phyloP scores from a whole-genome alignment of 371 early-diverging fungal species.

The Parasitella parasitica region DNA sequence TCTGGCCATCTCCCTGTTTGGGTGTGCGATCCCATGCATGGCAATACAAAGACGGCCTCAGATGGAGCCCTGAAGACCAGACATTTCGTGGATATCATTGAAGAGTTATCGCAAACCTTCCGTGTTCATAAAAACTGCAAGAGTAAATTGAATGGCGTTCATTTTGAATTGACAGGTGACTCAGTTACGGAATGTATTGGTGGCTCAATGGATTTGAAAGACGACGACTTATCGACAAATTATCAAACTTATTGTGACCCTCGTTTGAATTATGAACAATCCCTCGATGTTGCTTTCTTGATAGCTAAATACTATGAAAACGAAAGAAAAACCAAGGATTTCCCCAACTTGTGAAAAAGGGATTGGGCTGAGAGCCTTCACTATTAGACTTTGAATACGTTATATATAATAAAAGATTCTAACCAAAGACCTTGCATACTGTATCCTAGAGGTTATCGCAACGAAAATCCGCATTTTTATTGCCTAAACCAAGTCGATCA shows the following conservation, averaged over 20 bases:
- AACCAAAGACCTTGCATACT: too few species aligned
- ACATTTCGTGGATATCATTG: constrained; percentile 78
- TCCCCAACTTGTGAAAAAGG: constrained; percentile 35
- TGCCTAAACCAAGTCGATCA: too few species aligned
- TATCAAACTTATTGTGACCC: constrained; percentile 96
- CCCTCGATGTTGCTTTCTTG: constrained; percentile 93
- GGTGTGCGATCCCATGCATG: constrained; percentile 98
- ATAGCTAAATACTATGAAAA: constrained; percentile 85
- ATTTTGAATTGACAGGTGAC: constrained; percentile 95
- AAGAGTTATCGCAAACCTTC: constrained; percentile 82
- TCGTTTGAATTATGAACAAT: constrained; percentile 94
- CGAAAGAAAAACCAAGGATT: constrained; percentile 48
- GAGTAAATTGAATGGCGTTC: constrained; percentile 91
- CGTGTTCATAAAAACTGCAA: constrained; percentile 74
- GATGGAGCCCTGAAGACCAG: constrained; percentile 87
- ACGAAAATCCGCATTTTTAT: too few species aligned
- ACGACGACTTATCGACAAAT: constrained; percentile 78
- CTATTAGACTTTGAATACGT: neutral
- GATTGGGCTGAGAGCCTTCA: neutral
- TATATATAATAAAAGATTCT: neutral
- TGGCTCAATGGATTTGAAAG: constrained; percentile 90
- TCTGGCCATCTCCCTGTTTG: constrained; percentile 90
- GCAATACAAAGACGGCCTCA: constrained; percentile 86
- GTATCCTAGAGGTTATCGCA: too few species aligned
- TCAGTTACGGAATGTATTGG: constrained; percentile 93